Evolutionary conservation across 225 moss, liverwort and hornwort species (phyloP).

Genomic region (Anthoceros angustus): DNA sequence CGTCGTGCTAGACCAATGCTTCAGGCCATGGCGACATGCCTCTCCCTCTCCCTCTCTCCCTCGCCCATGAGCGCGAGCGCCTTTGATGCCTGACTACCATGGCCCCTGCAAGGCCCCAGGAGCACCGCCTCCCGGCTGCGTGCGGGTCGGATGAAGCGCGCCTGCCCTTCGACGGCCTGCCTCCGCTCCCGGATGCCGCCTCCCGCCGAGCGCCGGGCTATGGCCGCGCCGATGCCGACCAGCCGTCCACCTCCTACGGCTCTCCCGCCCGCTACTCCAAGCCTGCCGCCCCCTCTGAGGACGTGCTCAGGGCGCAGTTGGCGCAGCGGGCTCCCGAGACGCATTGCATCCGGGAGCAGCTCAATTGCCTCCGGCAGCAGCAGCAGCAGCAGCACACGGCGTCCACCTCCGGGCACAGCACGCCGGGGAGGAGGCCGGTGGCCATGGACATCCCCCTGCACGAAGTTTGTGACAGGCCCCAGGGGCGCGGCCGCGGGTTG

Average conservation of each 20-base stretch:
- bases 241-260: not conserved
- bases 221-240: not conserved
- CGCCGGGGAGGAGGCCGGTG: not conserved
- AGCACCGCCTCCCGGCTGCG: not conserved
- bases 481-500: not conserved
- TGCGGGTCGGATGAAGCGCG: constrained; percentile 1
- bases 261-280: not conserved
- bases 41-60: not conserved
- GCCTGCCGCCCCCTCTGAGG: not conserved
- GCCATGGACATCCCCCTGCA: not conserved
- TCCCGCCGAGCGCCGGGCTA: not conserved
- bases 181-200: not conserved
- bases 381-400: not conserved
- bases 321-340: not conserved
- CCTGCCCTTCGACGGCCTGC: not conserved
- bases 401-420: not conserved
- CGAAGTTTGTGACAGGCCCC: not conserved
- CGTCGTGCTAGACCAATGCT: not conserved
- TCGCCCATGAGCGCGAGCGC: not conserved
- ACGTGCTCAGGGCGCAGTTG: not conserved
- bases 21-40: not conserved
- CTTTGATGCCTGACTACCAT: not conserved
- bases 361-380: not conserved
- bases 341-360: not conserved
- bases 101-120: not conserved